A percentile compares a stretch with the other conserved stretches of the same genome.
These are phyloP conservation scores for Apiospora phragmitis DNA, from an alignment of 2,329 filamentous ascomycete genomes.

Conservation along the genomic window DNA sequence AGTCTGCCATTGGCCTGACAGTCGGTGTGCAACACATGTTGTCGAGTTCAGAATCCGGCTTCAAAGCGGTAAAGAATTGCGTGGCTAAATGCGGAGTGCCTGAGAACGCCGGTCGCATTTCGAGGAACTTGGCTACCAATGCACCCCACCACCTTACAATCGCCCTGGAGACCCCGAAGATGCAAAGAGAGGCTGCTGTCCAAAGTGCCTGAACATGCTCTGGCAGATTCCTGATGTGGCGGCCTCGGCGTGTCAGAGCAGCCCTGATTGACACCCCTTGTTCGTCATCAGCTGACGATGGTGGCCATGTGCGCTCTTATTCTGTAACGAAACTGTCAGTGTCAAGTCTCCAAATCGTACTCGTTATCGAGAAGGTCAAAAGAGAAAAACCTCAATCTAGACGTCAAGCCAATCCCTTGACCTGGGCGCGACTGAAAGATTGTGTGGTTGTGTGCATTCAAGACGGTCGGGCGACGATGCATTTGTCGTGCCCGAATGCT, in stretches of 20 bases:
- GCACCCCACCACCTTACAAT: neutral
- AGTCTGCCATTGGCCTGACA: neutral
- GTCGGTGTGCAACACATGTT: neutral
- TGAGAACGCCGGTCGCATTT: constrained; percentile 3
- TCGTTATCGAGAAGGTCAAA: neutral
- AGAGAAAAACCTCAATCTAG: neutral
- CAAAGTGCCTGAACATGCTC: neutral
- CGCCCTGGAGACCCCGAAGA: neutral
- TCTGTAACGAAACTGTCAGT: neutral
- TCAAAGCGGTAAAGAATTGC: neutral
- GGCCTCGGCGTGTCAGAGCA: neutral
- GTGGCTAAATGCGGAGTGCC: constrained; percentile 4
- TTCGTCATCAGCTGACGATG: neutral
- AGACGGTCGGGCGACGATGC: neutral
- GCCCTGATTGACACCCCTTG: neutral
- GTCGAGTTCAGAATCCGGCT: neutral
- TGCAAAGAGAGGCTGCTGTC: neutral
- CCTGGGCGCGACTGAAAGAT: neutral
- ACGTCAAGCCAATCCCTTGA: neutral
- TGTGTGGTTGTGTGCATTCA: neutral
- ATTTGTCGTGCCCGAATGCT: neutral
- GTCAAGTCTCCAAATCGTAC: neutral
- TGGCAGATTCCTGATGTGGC: neutral
- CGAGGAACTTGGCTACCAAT: neutral
- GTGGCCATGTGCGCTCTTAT: neutral